phyloP scores from a whole-genome alignment of 2,329 filamentous ascomycete species.

The Escovopsis sp. region DNA sequence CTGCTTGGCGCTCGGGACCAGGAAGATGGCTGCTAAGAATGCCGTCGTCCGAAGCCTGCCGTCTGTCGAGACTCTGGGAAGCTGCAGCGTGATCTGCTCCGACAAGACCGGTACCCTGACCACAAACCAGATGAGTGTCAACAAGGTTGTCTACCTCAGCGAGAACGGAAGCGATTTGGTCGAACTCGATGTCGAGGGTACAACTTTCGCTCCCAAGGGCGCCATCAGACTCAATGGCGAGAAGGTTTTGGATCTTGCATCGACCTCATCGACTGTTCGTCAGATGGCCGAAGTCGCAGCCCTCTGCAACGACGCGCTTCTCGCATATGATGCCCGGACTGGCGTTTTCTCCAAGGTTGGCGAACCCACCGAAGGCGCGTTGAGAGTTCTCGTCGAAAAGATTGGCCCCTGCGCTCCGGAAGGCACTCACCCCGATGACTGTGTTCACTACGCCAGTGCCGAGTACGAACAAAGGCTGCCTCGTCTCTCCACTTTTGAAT shows the following conservation, averaged over 20 bases:
- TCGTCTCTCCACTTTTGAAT: constrained; percentile 80
- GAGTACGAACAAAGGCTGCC: constrained; percentile 66
- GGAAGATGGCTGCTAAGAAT: constrained; percentile 98
- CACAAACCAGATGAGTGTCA: constrained; percentile 98
- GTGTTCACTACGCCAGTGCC: constrained; percentile 67
- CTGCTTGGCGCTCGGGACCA: constrained; percentile 84
- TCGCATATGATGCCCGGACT: constrained; percentile 67
- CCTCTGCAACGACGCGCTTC: constrained; percentile 77
- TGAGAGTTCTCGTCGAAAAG: constrained; percentile 86
- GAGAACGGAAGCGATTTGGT: constrained; percentile 60
- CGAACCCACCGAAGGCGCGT: constrained; percentile 87
- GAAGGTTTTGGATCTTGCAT: constrained; percentile 50
- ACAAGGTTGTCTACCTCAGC: constrained; percentile 74
- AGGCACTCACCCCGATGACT: constrained; percentile 40
- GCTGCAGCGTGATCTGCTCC: constrained; percentile 98
- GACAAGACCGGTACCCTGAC: constrained; percentile 98
- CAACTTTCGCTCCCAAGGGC: constrained; percentile 78
- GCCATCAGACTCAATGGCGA: constrained; percentile 56
- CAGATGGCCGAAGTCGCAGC: constrained; percentile 61
- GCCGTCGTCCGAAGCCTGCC: constrained; percentile 91
- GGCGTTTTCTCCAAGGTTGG: constrained; percentile 69
- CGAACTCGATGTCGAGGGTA: constrained; percentile 81
- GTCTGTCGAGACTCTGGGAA: constrained; percentile 93
- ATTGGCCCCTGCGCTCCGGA: constrained; percentile 63
- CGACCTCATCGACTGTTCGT: constrained; percentile 58